Conservation (phyloP, 2,329 filamentous ascomycete genomes). For the Dactylella cylindrospora region DNA sequence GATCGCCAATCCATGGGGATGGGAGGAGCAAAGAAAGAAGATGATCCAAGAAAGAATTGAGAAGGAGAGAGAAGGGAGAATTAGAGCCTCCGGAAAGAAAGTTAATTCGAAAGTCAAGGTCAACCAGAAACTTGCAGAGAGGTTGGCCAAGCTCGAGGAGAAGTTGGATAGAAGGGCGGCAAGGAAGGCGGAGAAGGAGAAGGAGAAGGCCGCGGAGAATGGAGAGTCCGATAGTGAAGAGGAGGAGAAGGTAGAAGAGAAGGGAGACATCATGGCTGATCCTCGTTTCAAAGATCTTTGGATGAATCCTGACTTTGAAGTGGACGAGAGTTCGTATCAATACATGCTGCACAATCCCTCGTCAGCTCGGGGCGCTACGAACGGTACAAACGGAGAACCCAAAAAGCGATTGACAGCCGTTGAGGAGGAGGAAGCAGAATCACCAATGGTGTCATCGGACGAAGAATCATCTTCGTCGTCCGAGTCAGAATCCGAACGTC, state of each 20-base stretch:
- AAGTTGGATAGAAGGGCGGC: constrained; percentile 62
- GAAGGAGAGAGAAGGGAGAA: constrained; percentile 92
- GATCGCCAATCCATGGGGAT: constrained; percentile 90
- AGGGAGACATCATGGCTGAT: constrained; percentile 68
- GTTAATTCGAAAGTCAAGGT: constrained; percentile 68
- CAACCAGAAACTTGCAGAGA: constrained; percentile 67
- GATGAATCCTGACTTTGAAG: constrained; percentile 86
- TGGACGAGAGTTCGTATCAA: constrained; percentile 85
- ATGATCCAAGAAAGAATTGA: constrained; percentile 92
- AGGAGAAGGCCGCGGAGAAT: constrained; percentile 58
- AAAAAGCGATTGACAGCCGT: constrained; percentile 56
- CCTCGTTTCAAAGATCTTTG: constrained; percentile 85
- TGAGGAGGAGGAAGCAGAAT: constrained; percentile 58
- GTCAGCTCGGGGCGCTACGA: constrained; percentile 56
- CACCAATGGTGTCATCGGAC: constrained; percentile 47
- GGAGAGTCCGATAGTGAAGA: constrained; percentile 62
- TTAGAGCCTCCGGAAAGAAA: constrained; percentile 84
- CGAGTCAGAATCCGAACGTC: constrained; percentile 50
- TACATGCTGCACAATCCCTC: constrained; percentile 89
- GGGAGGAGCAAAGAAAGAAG: constrained; percentile 88
- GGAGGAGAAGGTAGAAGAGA: constrained; percentile 53
- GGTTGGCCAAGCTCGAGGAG: constrained; percentile 66
- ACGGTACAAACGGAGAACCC: constrained; percentile 51
- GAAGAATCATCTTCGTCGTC: constrained; percentile 50
- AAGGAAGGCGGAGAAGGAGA: constrained; percentile 52